Conservation (phyloP, 1,284 basidiomycete genomes). For the Marasmius fiardii region DNA sequence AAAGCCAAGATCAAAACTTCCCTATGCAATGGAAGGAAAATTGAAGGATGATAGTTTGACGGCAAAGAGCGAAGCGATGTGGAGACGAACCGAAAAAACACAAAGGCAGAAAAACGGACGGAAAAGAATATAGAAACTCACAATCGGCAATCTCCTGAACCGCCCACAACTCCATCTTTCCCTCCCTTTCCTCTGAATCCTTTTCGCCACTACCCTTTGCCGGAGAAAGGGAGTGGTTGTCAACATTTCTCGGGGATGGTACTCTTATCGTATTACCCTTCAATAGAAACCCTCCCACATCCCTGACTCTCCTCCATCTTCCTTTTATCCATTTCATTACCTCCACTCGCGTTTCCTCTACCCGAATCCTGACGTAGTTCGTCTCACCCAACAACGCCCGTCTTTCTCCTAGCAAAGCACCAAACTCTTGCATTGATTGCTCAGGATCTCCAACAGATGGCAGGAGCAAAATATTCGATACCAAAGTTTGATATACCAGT, state of each 20-base stretch:
- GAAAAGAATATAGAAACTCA: slow-evolving; percentile 32
- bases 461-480: slow-evolving; percentile 69
- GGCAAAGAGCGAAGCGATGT: background rate
- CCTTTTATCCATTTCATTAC: slow-evolving; percentile 10
- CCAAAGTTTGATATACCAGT: slow-evolving; percentile 52
- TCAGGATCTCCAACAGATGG: slow-evolving; percentile 59
- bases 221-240: slow-evolving; percentile 39
- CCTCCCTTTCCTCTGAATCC: slow-evolving; percentile 13
- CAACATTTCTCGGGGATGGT: background rate
- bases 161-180: slow-evolving; percentile 72
- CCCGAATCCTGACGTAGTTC: slow-evolving; percentile 12
- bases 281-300: slow-evolving; percentile 33
- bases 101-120: slow-evolving; percentile 5
- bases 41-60: background rate
- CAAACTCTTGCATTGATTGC: slow-evolving; percentile 40
- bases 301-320: slow-evolving; percentile 9
- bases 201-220: slow-evolving; percentile 78
- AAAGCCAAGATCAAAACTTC: too few relatives aligned
- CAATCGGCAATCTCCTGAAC: slow-evolving; percentile 85
- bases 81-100: background rate
- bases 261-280: slow-evolving; percentile 46
- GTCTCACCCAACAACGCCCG: slow-evolving; percentile 6
- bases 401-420: background rate
- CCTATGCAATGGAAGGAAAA: background rate
- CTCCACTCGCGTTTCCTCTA: slow-evolving; percentile 9